Base-by-base conservation (phyloP, 2,329 filamentous ascomycete genomes). In the Aspergillus calidoustus region DNA sequence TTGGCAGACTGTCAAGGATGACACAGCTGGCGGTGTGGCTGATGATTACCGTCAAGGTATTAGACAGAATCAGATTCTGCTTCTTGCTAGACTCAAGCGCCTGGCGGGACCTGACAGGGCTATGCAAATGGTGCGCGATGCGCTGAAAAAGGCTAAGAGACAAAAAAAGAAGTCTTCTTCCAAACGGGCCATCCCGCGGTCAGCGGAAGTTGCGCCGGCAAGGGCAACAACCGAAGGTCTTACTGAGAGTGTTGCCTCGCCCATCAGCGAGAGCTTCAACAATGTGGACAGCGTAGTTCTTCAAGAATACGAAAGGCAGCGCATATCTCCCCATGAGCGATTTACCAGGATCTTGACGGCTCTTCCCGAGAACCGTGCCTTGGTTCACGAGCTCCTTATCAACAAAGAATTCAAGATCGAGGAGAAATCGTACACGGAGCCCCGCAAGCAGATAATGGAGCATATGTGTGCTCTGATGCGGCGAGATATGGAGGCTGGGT, bases 1-100 rank as follows among this genome's bases (percentile, higher is more conserved):
- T 17, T 87, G 87, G 85, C 87, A 89, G 72, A 87, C 85, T 2
- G 87, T 89, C 62, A 89, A 89, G 69, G 82, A 87, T 65, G 86
- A 88, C 58, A 84, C 78, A 25, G 81, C 82, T 8, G 87, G 86
- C 49, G 84, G 86, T 57, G 87, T 87, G 43, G 85, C 86, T 3
- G 83, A 83, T 47, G 87, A 89, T 61, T 89, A 89, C 68, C 81
- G 83, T 41, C 82, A 87, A 66, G 87, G 87, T n/a, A 89, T 89
- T 62, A 81, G 86, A 25, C 84, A 89, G 64, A 89, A 89, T 64
- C 87, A 89, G 68, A 84, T 87, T 59, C 81, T 88, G 60, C 77
- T 89, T 25, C 79, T 89, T 44, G 86, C 85, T 65, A 82, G 84
- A 59, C 82, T 89, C 64, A 86, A 88, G 71, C 85, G 86, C 65